phyloP scores from a whole-genome alignment of 352 stramenopile species.

The Phytophthora rubi region DNA sequence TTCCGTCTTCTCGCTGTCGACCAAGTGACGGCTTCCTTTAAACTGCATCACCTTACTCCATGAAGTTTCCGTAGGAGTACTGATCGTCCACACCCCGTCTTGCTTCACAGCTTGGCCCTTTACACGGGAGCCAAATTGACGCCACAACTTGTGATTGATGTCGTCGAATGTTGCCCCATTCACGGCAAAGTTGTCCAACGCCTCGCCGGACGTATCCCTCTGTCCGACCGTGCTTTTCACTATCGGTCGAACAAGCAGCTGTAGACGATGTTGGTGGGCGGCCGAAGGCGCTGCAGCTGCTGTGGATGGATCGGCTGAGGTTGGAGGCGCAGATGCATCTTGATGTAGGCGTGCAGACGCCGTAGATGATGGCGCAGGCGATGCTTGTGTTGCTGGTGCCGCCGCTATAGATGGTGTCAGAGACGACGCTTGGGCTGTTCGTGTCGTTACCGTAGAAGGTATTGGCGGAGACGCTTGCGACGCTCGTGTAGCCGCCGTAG shows the following conservation, averaged over 20 bases:
- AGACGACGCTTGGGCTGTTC: too few species aligned
- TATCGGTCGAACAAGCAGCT: neutral
- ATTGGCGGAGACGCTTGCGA: too few species aligned
- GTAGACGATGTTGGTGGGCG: neutral
- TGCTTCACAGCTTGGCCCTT: slow-evolving; percentile 12
- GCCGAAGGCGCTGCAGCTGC: too few species aligned
- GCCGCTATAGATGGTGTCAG: too few species aligned
- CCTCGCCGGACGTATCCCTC: neutral
- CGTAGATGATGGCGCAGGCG: too few species aligned
- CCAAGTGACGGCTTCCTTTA: slow-evolving; percentile 1
- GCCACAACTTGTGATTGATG: slow-evolving; percentile 7
- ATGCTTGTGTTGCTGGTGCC: too few species aligned
- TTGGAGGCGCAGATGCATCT: too few species aligned
- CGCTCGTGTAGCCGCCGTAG: too few species aligned
- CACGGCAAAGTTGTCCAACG: slow-evolving; percentile 4
- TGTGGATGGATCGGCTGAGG: too few species aligned
- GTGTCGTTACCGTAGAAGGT: too few species aligned
- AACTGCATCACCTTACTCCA: slow-evolving; percentile 14
- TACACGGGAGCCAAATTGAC: neutral
- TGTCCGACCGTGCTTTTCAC: neutral
- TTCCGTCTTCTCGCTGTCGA: slow-evolving; percentile 10
- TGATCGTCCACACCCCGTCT: neutral
- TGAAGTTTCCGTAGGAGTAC: neutral
- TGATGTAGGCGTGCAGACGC: too few species aligned
- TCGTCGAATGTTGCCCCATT: slow-evolving; percentile 15